phyloP scores from a whole-genome alignment of 306 rosid species.

The Cicer yamashitae region DNA sequence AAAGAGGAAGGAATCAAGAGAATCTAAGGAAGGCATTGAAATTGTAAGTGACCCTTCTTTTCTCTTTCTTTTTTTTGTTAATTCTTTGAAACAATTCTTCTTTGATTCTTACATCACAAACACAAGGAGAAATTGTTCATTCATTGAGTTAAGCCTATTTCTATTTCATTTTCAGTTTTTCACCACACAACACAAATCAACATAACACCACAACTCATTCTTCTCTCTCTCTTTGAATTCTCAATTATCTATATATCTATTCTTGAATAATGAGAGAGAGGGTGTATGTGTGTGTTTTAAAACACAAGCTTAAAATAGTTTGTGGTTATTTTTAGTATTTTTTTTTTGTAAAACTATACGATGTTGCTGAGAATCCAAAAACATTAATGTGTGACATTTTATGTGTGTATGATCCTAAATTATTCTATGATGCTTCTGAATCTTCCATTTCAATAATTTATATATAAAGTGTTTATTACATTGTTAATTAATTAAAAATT shows the following conservation, averaged over 20 bases:
- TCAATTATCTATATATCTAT: slow-evolving; percentile 22
- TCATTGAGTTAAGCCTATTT: slow-evolving; percentile 34
- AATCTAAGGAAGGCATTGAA: slow-evolving; percentile 64
- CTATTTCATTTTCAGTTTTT: slow-evolving; percentile 32
- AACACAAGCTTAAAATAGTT: slow-evolving; percentile 46
- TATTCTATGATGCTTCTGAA: slow-evolving; percentile 37
- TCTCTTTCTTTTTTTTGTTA: slow-evolving; percentile 28
- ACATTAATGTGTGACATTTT: slow-evolving; percentile 26
- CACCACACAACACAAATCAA: slow-evolving; percentile 48
- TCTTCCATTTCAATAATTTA: slow-evolving; percentile 18
- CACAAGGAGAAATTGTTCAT: slow-evolving; percentile 9
- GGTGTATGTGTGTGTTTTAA: not conserved
- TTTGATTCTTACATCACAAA: slow-evolving; percentile 45
- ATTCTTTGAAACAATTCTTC: slow-evolving; percentile 24
- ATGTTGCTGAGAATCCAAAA: not conserved
- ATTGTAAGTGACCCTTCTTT: slow-evolving; percentile 35
- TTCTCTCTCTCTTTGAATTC: not conserved
- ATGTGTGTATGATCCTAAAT: not conserved
- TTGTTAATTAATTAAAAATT: not conserved
- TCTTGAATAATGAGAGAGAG: slow-evolving; percentile 9
- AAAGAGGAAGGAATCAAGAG: slow-evolving; percentile 78
- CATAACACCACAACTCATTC: slow-evolving; percentile 36
- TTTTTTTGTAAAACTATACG: no score
- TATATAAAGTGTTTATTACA: not conserved
- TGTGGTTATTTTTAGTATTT: slow-evolving; percentile 44